phyloP scores from a whole-genome alignment of 2,329 filamentous ascomycete genomes.

The Cyphellophora attinorum region DNA sequence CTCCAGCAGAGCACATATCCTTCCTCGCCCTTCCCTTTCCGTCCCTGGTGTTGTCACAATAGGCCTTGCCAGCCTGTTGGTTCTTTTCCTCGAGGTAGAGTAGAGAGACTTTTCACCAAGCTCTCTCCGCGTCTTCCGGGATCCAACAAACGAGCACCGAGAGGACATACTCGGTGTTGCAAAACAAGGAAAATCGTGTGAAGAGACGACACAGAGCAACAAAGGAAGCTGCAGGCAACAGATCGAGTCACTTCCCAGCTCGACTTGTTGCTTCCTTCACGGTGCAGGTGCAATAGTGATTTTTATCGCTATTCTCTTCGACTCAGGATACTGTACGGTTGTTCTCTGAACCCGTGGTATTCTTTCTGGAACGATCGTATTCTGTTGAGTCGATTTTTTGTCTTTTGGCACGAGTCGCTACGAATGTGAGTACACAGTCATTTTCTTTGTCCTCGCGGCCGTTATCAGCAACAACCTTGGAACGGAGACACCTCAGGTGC shows the following conservation, averaged over 20 bases:
- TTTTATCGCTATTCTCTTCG: background rate
- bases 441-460: no score
- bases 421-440: no score
- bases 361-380: no score
- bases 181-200: background rate
- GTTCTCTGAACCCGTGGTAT: conserved; percentile 18
- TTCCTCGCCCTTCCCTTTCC: background rate
- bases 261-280: background rate
- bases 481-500: no score
- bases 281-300: background rate
- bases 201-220: conserved; percentile 1
- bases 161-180: background rate
- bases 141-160: no score
- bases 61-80: background rate
- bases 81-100: no score
- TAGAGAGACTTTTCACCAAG: no score
- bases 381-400: no score
- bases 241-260: background rate
- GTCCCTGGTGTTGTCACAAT: no score
- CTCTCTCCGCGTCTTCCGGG: no score
- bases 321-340: conserved; percentile 13
- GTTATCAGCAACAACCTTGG: no score
- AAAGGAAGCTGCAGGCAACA: conserved; percentile 1
- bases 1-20: background rate
- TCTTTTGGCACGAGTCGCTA: no score